Percentiles rank a stretch among this genome's conserved stretches.
Conservation (phyloP, 176 grass and related monocot genomes). For the Oryza longistaminata region DNA sequence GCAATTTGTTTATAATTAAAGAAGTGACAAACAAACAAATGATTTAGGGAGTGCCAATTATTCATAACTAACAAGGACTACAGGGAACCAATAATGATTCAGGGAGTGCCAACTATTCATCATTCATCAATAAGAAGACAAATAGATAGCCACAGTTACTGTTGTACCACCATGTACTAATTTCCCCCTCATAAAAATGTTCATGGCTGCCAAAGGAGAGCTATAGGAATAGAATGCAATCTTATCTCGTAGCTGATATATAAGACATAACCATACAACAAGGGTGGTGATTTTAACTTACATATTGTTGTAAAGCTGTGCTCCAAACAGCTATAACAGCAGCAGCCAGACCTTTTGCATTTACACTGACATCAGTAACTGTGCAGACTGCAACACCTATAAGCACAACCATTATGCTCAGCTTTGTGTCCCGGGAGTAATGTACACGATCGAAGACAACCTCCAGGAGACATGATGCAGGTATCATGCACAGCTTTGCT, state of each 20-base stretch:
- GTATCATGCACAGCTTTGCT: slow-evolving; percentile 96
- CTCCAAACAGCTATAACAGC: slow-evolving; percentile 91
- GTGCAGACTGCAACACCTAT: slow-evolving; percentile 60
- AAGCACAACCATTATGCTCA: slow-evolving; percentile 91
- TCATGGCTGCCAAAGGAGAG: not conserved
- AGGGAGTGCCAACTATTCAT: too few species aligned
- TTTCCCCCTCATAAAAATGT: not conserved
- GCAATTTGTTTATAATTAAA: not conserved
- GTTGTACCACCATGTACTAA: not conserved
- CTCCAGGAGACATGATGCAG: slow-evolving; percentile 96
- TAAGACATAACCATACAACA: not conserved
- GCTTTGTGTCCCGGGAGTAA: slow-evolving; percentile 79
- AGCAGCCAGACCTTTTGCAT: slow-evolving; percentile 76
- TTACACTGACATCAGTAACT: slow-evolving; percentile 91
- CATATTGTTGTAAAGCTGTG: slow-evolving; percentile 93
- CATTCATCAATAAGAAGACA: not conserved
- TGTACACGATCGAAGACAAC: slow-evolving; percentile 85
- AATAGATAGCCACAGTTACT: not conserved
- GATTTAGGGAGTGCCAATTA: not conserved
- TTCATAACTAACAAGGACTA: too few species aligned
- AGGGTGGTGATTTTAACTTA: slow-evolving; percentile 43
- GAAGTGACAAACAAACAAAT: not conserved
- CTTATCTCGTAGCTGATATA: not conserved
- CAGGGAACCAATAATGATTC: too few species aligned
- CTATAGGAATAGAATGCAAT: not conserved